Base-by-base conservation (phyloP, 257 asterid genomes). In the Nicotiana attenuata region DNA sequence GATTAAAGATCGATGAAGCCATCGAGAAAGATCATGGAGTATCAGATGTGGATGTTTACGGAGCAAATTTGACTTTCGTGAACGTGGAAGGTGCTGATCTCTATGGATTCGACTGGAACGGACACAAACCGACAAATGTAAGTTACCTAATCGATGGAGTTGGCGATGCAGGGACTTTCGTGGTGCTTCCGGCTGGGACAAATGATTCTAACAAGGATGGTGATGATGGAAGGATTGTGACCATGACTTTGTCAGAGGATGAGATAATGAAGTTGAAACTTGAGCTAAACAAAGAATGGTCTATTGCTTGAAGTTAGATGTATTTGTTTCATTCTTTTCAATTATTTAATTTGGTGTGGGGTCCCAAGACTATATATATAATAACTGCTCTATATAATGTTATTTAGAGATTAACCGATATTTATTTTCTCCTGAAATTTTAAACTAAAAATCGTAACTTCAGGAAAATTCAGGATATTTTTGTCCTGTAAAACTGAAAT, bases 61-160 rank as follows among this genome's bases (percentile, higher is more conserved):
- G 99, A 1, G 97, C 94, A 45, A 94, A 92, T 63, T 60, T 94
- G 67, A 93, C 97, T 6, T 90, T 96, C n/a, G 88, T 88, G 83
- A 76, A 89, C 87, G 47, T 91, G 28, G 98, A 89, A 10, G 93
- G 86, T 0, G 95, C 87, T 2, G 19, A 63, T 0, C 85, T 92
- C 10, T 92, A 92, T 77, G 94, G 88, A 1, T 90, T 94, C 63
- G 92, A 85, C 15, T 87, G 85, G 26, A 82, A 80, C 16, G 94
- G 94, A 24, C 82, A 87, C 4, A 90, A 83, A 45, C 94, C 98
- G 3, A 53, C 84, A 3, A 17, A 65, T 4, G 92, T 89, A 8
- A 91, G 90, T 61, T 93, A 86, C 53, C 28, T 52, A 13, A 78
- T 92, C 17, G 95, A 94, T 19, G 95, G 95, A 3, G 91, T 92